Conservation (phyloP, 106 monocot genomes). For the Dendrobium officinale region DNA sequence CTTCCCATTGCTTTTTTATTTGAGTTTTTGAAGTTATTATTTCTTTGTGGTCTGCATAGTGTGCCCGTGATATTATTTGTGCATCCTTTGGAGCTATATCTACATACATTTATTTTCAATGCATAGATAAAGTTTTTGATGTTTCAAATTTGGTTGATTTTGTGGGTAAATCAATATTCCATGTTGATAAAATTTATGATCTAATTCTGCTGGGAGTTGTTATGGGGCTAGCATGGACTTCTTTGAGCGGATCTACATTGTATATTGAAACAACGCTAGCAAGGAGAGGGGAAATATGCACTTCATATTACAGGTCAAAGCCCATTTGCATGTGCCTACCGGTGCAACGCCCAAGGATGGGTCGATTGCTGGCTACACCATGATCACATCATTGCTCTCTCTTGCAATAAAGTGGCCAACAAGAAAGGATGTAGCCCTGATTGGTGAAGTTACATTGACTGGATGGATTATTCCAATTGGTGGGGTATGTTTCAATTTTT, state of each 20-base stretch:
- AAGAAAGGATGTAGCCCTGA: conserved; percentile 89
- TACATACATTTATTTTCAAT: too few species aligned
- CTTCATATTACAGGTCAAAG: conserved; percentile 83
- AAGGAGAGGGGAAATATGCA: conserved; percentile 82
- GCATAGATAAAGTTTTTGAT: conserved; percentile 54
- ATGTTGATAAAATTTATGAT: conserved; percentile 85
- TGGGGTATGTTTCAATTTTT: conserved; percentile 47
- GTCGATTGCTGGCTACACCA: conserved; percentile 97
- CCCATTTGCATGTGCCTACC: conserved; percentile 86
- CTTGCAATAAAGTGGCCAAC: conserved; percentile 63
- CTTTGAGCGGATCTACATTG: conserved; percentile 91
- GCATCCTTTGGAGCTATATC: neutral
- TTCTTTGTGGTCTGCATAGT: neutral
- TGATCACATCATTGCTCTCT: conserved; percentile 91
- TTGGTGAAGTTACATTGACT: conserved; percentile 87
- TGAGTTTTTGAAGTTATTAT: neutral
- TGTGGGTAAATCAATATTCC: conserved; percentile 93
- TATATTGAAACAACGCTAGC: conserved; percentile 72
- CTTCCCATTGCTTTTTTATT: neutral
- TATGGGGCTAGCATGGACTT: conserved; percentile 97
- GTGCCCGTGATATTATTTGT: neutral
- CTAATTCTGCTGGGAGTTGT: conserved; percentile 88
- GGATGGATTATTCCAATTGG: conserved; percentile 91
- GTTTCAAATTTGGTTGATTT: conserved; percentile 57
- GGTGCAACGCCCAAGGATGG: conserved; percentile 98